phyloP scores from a whole-genome alignment of 306 rosid species.

The Vachellia collinsii region DNA sequence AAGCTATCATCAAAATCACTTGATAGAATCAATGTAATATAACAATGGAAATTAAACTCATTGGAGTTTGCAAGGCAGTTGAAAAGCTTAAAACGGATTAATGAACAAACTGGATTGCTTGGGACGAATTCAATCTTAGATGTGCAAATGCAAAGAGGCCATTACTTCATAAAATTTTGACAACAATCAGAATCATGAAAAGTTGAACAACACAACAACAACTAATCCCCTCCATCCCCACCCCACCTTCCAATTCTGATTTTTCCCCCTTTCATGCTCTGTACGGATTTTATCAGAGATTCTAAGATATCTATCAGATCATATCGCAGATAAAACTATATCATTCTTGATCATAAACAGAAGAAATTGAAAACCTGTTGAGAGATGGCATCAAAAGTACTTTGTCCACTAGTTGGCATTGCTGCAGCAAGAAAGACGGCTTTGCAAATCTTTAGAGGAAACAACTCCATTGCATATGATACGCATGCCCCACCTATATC shows the following conservation, averaged over 20 bases:
- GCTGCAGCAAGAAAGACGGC: constrained; percentile 71
- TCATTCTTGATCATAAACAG: constrained; percentile 27
- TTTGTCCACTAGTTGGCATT: constrained; percentile 65
- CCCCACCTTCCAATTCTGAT: too few relatives aligned
- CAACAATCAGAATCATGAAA: constrained; percentile 20
- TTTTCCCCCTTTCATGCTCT: too few relatives aligned
- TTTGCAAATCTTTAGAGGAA: constrained; percentile 59
- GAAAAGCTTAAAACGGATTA: too few relatives aligned
- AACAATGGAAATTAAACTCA: too few relatives aligned
- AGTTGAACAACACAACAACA: background rate
- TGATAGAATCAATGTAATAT: too few relatives aligned
- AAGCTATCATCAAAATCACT: too few relatives aligned
- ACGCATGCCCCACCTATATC: constrained; percentile 76
- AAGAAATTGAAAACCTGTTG: constrained; percentile 58
- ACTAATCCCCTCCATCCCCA: too few relatives aligned
- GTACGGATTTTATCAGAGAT: too few relatives aligned
- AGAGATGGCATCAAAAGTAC: constrained; percentile 64
- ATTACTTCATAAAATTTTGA: too few relatives aligned
- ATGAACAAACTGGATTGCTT: too few relatives aligned
- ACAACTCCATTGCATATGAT: constrained; percentile 65
- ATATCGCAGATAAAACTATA: constrained; percentile 13
- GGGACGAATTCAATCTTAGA: too few relatives aligned
- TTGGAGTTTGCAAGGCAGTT: too few relatives aligned
- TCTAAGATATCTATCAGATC: background rate
- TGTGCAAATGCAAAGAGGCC: background rate